Evolutionary conservation across 2,329 filamentous ascomycete species (phyloP).

Genomic region (Penicillium griseofulvum): DNA sequence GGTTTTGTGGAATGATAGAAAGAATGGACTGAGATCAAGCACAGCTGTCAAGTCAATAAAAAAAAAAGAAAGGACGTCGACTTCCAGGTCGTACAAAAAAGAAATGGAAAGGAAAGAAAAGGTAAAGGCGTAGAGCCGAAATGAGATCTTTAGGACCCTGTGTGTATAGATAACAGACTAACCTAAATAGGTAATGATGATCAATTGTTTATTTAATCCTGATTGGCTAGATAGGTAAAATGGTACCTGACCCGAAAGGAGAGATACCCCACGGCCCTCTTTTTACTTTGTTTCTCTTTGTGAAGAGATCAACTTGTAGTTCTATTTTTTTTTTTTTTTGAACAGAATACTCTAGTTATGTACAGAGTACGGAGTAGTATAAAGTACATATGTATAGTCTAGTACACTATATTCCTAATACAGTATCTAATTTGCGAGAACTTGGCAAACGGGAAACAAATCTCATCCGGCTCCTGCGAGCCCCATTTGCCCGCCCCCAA

Average conservation of each 20-base stretch:
- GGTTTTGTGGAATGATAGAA: constrained; percentile 23
- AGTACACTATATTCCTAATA: neutral
- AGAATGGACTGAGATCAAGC: constrained; percentile 27
- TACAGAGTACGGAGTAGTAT: too few relatives aligned
- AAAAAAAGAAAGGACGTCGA: constrained; percentile 25
- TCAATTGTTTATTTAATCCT: neutral
- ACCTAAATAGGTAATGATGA: neutral
- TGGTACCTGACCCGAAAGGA: constrained; percentile 19
- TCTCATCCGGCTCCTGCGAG: neutral
- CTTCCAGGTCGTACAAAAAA: constrained; percentile 21
- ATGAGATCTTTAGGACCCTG: constrained; percentile 8
- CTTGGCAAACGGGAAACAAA: neutral
- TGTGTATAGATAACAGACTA: constrained; percentile 10
- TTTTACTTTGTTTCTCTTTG: too few relatives aligned
- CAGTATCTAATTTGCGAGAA: neutral
- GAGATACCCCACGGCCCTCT: neutral
- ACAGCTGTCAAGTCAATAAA: constrained; percentile 15
- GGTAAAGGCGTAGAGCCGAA: constrained; percentile 1
- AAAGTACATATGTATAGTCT: neutral
- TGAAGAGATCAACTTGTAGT: too few relatives aligned
- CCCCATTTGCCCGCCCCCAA: neutral
- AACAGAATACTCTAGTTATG: too few relatives aligned
- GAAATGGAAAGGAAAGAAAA: neutral
- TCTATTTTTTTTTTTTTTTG: too few relatives aligned
- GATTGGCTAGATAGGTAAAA: constrained; percentile 8